Evolutionary conservation across 2,329 filamentous ascomycete species (phyloP), one percentile per base, ranked within the genome.

Genomic region (Talaromyces sp.): DNA sequence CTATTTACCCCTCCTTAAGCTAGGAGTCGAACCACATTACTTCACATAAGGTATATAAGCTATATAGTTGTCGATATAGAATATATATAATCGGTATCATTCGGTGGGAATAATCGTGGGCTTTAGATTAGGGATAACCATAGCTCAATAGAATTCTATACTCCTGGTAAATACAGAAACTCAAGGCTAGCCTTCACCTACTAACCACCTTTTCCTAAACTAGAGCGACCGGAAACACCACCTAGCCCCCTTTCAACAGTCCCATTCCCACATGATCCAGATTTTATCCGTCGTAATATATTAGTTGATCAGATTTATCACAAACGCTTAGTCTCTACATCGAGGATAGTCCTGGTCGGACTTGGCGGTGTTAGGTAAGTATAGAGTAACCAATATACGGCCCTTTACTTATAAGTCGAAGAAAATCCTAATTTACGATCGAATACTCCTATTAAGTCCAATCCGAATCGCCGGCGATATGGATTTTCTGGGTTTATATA

Each of bases 371-470:
- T 27, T 9, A 9, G 24, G 24, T 27, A 27, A 27, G 24, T 27
- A 9, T 27, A 9, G 24, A 27, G 24, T 27, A 9, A 27, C 24
- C 9, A 27, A 27, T 27, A 27, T 27, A 27, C 24, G 24, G 9
- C 24, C 24, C 24, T 9, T 27, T 27, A 9, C 24, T 27, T 9
- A 27, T 9, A 27, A 9, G 5, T 27, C 24, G 24, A 55, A 72
- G 70, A 29, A 72, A 72, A 55, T 69, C 70, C 37, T 66, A 71
- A 62, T 64, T 72, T 46, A 67, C 69, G 9, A 75, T 76, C 44
- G 60, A 75, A 61, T 75, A 74, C 44, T 63, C 65, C 0, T 66
- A 76, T 51, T 58, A 54, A 42, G 53, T 62, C n/a, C 59, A 56
- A 52, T 55, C 66, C 0, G 47, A 47, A 20, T 66, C 56, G 19